Conservation (phyloP, 441 rosid species). For the Gossypium gossypioides region DNA sequence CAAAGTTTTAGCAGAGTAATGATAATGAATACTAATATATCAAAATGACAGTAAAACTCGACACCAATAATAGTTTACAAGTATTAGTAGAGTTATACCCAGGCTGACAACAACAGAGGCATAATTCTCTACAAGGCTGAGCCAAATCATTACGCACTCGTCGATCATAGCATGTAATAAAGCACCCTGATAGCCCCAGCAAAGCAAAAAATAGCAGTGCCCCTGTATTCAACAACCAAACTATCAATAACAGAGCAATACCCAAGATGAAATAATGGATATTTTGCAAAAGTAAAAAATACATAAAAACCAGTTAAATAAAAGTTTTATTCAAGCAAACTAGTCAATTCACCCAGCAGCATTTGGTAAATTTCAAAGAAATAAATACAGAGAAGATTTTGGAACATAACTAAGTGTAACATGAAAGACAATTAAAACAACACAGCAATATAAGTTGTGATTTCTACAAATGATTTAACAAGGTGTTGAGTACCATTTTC, state of each 20-base stretch:
- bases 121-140: constrained; percentile 94
- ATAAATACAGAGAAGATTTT: neutral
- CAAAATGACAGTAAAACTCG: neutral
- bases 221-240: constrained; percentile 38
- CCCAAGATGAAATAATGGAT: neutral
- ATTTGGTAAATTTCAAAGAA: neutral
- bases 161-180: constrained; percentile 95
- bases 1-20: neutral
- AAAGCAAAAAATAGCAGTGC: constrained; percentile 89
- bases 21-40: neutral
- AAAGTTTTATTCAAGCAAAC: neutral
- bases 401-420: neutral
- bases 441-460: neutral
- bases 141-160: constrained; percentile 97
- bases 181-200: constrained; percentile 97
- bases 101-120: constrained; percentile 98
- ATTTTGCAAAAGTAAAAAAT: neutral
- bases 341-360: neutral
- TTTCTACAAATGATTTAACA: neutral
- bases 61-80: constrained; percentile 3
- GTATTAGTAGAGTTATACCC: constrained; percentile 45
- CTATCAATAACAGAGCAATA: neutral
- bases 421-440: neutral
- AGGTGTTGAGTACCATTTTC: neutral
- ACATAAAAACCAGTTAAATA: neutral